These are phyloP conservation scores for Blastobotrys proliferans DNA, from an alignment of 1,139 yeast genomes.

Conservation along the genomic window DNA sequence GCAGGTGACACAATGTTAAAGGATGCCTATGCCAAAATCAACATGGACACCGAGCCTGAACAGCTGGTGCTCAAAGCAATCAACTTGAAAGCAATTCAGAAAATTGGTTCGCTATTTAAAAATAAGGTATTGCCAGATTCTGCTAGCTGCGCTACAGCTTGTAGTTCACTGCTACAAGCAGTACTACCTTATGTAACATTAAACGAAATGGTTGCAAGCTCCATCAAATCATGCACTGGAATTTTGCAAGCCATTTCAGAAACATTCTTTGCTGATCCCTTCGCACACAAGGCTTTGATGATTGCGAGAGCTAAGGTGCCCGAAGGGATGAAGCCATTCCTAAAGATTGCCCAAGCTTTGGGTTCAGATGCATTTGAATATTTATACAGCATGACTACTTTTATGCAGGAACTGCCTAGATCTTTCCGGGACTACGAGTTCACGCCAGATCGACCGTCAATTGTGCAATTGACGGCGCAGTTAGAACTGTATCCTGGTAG, in stretches of 20 bases:
- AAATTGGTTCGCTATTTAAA: conserved; percentile 41
- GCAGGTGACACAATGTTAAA: conserved; percentile 17
- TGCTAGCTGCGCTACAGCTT: conserved; percentile 52
- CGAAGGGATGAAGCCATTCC: conserved; percentile 56
- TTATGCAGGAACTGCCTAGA: conserved; percentile 43
- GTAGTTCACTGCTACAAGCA: conserved; percentile 56
- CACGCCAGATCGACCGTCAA: conserved; percentile 33
- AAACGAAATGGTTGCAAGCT: conserved; percentile 49
- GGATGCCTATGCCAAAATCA: conserved; percentile 21
- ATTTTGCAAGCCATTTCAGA: conserved; percentile 57
- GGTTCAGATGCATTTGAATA: conserved; percentile 64
- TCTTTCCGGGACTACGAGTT: conserved; percentile 34
- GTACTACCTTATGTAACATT: conserved; percentile 61
- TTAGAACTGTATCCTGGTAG: conserved; percentile 42
- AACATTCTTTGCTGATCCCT: conserved; percentile 53
- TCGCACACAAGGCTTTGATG: conserved; percentile 52
- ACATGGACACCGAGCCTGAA: too few relatives aligned
- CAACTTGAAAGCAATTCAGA: conserved; percentile 43
- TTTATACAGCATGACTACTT: conserved; percentile 55
- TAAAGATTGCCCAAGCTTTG: conserved; percentile 52
- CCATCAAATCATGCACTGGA: conserved; percentile 48
- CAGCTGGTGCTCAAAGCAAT: conserved; percentile 41
- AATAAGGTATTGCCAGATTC: conserved; percentile 38
- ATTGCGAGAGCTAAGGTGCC: conserved; percentile 75
- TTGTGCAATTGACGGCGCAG: conserved; percentile 40